Evolutionary conservation across 805 yeast genomes (phyloP).

Genomic region (Metschnikowia matae): DNA sequence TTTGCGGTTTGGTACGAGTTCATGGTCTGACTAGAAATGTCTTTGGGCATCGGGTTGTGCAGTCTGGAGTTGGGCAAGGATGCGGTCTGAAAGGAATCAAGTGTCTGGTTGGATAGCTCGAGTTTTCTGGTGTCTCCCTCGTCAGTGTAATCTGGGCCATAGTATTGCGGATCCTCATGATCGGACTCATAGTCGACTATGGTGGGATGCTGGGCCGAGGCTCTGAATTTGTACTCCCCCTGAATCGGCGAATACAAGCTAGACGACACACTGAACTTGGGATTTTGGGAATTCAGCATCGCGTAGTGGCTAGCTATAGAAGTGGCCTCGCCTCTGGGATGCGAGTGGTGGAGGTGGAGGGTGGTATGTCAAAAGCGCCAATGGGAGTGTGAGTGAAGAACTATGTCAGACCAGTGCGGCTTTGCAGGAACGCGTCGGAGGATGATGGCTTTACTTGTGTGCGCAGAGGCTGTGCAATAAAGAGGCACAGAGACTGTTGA

Average conservation of each 20-base stretch:
- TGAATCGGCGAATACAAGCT: constrained; percentile 31
- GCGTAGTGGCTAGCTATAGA: not conserved
- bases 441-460: not conserved
- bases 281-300: constrained; percentile 1
- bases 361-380: not conserved
- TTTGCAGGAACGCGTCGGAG: constrained; percentile 1
- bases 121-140: not conserved
- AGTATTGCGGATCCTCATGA: constrained; percentile 8
- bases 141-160: constrained; percentile 2
- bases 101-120: constrained; percentile 1
- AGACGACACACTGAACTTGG: constrained; percentile 27
- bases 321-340: not conserved
- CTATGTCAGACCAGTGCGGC: constrained; percentile 1
- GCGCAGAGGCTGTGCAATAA: not conserved
- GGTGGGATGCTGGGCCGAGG: constrained; percentile 8
- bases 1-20: constrained; percentile 27
- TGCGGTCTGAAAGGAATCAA: not conserved
- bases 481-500: not conserved
- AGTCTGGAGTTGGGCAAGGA: not conserved
- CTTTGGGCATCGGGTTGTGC: not conserved
- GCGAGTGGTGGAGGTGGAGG: not conserved
- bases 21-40: constrained; percentile 23
- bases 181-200: constrained; percentile 18
- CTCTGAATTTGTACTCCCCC: constrained; percentile 14
- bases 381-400: not conserved